Percentiles rank a stretch among this genome's conserved stretches.
Evolutionary conservation across 2,329 filamentous ascomycete species (phyloP).

Genomic region (Alternaria sp.): DNA sequence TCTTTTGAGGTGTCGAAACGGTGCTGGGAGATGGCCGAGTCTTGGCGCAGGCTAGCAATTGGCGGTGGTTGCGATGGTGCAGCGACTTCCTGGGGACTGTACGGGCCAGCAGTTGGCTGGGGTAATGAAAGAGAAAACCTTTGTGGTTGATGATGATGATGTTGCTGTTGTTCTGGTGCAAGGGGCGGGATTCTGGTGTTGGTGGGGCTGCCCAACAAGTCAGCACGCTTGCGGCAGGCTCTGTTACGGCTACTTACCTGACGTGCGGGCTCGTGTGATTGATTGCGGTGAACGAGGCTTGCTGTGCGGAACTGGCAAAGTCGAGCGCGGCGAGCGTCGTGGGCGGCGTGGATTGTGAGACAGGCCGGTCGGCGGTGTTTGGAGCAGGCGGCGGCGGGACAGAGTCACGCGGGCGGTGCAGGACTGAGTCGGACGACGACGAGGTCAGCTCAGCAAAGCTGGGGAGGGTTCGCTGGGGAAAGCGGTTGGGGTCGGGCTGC

Average conservation of each 20-base stretch:
- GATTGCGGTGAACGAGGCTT: constrained; percentile 20
- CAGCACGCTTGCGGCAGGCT: constrained; percentile 12
- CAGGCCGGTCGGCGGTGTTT: constrained; percentile 14
- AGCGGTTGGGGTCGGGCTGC: constrained; percentile 17
- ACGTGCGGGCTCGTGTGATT: constrained; percentile 28
- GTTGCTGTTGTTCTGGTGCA: background rate
- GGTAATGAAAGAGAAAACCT: constrained; percentile 9
- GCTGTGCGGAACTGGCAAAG: constrained; percentile 6
- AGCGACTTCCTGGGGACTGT: constrained; percentile 10
- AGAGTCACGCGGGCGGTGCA: constrained; percentile 25
- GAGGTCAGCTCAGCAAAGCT: constrained; percentile 36
- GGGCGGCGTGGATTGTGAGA: constrained; percentile 14
- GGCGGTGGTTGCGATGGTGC: constrained; percentile 16
- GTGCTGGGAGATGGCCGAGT: constrained; percentile 27
- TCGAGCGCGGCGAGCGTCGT: constrained; percentile 1
- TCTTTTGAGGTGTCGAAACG: constrained; percentile 27
- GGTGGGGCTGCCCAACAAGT: constrained; percentile 21
- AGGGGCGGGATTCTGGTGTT: constrained; percentile 14
- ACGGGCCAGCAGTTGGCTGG: constrained; percentile 15
- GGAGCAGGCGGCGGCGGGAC: constrained; percentile 4
- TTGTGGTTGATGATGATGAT: constrained; percentile 8
- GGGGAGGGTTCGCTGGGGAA: constrained; percentile 28
- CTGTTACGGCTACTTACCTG: constrained; percentile 19
- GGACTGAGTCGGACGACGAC: constrained; percentile 23
- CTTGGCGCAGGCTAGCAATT: constrained; percentile 27